Percentiles rank a stretch among this genome's conserved stretches.
Conservation (phyloP, 2,329 filamentous ascomycete genomes). For the Cladophialophora chaetospira region DNA sequence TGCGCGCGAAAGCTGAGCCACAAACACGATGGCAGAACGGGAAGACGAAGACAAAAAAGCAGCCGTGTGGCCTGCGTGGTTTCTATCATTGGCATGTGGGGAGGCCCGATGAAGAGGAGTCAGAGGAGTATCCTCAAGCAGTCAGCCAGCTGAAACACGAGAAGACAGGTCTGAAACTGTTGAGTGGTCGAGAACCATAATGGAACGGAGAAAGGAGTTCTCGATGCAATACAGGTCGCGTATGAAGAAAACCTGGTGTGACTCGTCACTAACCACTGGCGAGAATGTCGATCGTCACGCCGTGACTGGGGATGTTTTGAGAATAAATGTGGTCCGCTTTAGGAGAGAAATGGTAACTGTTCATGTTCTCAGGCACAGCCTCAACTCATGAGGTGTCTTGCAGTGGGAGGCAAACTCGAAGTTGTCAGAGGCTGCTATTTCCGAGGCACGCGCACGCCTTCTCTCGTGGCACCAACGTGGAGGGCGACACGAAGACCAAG, state of each 20-base stretch:
- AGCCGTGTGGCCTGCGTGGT: background rate
- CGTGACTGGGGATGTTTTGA: conserved; percentile 9
- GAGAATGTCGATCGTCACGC: background rate
- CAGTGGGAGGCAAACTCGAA: too few species aligned
- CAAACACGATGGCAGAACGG: too few species aligned
- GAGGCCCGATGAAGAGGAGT: background rate
- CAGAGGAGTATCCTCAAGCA: background rate
- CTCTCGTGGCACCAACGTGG: too few species aligned
- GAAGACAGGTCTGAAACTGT: conserved; percentile 19
- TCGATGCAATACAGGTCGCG: background rate
- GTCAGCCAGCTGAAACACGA: conserved; percentile 15
- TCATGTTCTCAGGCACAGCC: conserved; percentile 1
- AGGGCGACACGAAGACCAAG: background rate
- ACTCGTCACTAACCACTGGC: background rate
- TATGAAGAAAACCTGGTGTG: background rate
- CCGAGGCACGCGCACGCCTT: too few species aligned
- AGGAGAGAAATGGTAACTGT: background rate
- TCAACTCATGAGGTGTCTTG: background rate
- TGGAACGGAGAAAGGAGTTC: background rate
- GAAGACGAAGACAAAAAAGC: too few species aligned
- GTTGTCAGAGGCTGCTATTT: too few species aligned
- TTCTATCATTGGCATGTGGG: background rate
- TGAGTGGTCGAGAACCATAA: conserved; percentile 3
- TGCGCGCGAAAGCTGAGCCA: too few species aligned
- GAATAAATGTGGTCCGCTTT: background rate